Evolutionary conservation across 2,329 filamentous ascomycete genomes (phyloP), one percentile per base, ranked within the genome.

Genomic region (Trichoderma asperellum): DNA sequence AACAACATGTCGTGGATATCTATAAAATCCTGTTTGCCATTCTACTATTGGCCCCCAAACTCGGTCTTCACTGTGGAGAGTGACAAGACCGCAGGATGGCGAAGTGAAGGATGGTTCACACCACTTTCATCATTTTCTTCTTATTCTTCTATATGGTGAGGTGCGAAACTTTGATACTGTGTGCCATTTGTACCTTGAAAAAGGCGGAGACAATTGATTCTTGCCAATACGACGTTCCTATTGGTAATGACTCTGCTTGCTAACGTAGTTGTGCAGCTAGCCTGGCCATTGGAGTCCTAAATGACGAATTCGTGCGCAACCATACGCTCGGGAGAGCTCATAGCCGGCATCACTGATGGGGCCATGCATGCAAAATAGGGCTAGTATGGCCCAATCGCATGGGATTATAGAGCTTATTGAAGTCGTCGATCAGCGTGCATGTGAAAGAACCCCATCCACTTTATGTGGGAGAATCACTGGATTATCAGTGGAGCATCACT

Each of bases 251-350:
- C 18, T 34, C 16, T n/a, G 52, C 27, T 65, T 53, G 62, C 62
- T 57, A 65, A 65, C 27, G 62, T 27, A 43, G 52, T 52, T 65
- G 57, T 16, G 40, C 16, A 43, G 40, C 16, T 43, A 40, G n/a
- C 62, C 53, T 53, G 8, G 35, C 52, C 7, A 10, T 43, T 29
- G 49, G 62, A 27, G 27, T n/a, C 37, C 14, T 27, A 32, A 14
- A 58, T n/a, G 53, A 57, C 24, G 53, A 47, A 47, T 47, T n/a
- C 37, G 62, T 49, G 62, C 62, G 29, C 62, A 35, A 35, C 62
- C 62, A 57, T 56, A 66, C 53, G 62, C 37, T 57, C 53, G 62
- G 53, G 35, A 66, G 11, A 40, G 37, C 18, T 21, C 16, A 24
- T 56, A 35, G 53, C 35, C 62, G 52, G 62, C 40, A 57, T 47